These are phyloP conservation scores for Mimosa bimucronata DNA, from an alignment of 306 rosid genomes.

Conservation along the genomic window DNA sequence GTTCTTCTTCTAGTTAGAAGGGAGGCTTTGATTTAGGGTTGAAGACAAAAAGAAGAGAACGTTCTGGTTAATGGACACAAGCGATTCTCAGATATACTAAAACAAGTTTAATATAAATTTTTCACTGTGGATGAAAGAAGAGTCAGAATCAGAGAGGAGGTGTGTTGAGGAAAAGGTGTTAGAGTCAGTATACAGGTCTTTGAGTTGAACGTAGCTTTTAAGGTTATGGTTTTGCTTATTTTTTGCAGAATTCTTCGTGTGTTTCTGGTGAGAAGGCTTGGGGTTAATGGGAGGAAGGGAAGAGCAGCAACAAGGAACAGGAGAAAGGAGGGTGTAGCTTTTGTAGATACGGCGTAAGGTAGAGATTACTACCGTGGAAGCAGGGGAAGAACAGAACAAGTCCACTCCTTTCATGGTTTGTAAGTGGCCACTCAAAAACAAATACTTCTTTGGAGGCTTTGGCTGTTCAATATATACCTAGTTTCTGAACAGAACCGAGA, in stretches of 20 bases:
- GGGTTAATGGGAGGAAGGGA: conserved; percentile 58
- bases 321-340: conserved; percentile 1
- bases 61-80: background rate
- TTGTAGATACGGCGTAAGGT: conserved; percentile 40
- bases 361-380: conserved; percentile 65
- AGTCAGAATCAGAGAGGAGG: conserved; percentile 49
- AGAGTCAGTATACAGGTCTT: conserved; percentile 24
- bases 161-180: conserved; percentile 38
- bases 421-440: background rate
- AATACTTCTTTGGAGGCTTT: background rate
- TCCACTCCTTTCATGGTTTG: conserved; percentile 56
- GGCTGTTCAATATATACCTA: background rate
- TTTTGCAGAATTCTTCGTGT: conserved; percentile 38
- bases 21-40: background rate
- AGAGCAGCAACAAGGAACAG: conserved; percentile 64
- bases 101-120: too few relatives aligned
- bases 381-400: conserved; percentile 57
- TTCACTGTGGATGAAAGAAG: conserved; percentile 39
- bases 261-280: conserved; percentile 43
- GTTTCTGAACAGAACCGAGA: background rate
- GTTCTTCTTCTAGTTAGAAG: background rate
- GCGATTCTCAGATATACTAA: too few relatives aligned
- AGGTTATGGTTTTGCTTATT: conserved; percentile 36
- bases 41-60: background rate
- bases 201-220: conserved; percentile 44